Evolutionary conservation across 164 flowering plant species (phyloP).

Genomic region (Stephania japonica): DNA sequence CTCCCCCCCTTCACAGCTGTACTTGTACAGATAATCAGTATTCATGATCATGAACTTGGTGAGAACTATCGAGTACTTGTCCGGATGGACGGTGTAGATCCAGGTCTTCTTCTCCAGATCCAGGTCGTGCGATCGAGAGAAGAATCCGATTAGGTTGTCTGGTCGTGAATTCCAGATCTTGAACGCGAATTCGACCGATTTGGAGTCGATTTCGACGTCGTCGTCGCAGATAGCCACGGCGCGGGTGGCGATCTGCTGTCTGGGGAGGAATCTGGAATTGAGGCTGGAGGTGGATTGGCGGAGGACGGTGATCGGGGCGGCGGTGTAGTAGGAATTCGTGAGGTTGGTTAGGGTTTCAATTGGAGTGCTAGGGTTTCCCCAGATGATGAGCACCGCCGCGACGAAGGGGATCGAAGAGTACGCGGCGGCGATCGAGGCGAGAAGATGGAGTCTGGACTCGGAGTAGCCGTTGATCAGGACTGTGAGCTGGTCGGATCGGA

Average conservation of each 20-base stretch:
- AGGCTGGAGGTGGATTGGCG: conserved; percentile 50
- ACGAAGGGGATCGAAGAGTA: conserved; percentile 60
- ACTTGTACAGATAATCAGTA: conserved; percentile 37
- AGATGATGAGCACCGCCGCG: conserved; percentile 60
- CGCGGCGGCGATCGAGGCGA: conserved; percentile 50
- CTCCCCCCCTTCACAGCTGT: conserved; percentile 40
- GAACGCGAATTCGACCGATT: conserved; percentile 67
- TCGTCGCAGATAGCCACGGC: conserved; percentile 77
- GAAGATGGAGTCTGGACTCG: conserved; percentile 66
- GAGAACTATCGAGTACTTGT: conserved; percentile 65
- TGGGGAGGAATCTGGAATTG: conserved; percentile 67
- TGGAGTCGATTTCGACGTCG: conserved; percentile 57
- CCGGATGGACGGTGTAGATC: conserved; percentile 81
- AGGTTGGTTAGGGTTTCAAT: conserved; percentile 38
- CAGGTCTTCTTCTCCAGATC: conserved; percentile 46
- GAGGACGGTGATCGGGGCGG: conserved; percentile 42
- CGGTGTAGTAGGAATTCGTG: conserved; percentile 27
- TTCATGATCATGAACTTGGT: conserved; percentile 72
- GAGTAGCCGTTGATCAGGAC: conserved; percentile 90
- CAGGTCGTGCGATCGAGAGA: conserved; percentile 71
- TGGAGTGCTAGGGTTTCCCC: conserved; percentile 78
- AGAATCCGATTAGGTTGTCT: conserved; percentile 55
- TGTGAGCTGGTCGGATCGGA: conserved; percentile 60
- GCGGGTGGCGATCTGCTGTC: conserved; percentile 45
- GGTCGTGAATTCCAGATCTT: conserved; percentile 43